Conservation (phyloP, 1,284 basidiomycete genomes). For the Austropuccinia psidii region DNA sequence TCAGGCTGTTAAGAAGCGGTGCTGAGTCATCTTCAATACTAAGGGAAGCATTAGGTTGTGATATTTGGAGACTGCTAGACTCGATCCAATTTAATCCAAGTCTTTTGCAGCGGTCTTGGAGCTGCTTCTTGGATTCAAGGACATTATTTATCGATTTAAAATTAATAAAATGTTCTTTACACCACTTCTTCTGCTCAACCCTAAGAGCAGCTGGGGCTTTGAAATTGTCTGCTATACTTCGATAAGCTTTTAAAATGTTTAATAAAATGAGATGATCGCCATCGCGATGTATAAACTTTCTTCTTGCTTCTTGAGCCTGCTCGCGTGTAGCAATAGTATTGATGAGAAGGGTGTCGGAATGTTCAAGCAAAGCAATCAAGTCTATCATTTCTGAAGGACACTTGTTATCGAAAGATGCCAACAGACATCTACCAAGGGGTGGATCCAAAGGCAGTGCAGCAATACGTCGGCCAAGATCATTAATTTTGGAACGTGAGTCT, state of each 20-base stretch:
- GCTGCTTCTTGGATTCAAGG: conserved; percentile 43
- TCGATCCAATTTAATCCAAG: conserved; percentile 41
- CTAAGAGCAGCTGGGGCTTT: conserved; percentile 34
- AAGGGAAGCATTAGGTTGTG: neutral
- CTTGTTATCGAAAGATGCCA: conserved; percentile 62
- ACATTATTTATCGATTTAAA: conserved; percentile 41
- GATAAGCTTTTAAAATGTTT: conserved; percentile 47
- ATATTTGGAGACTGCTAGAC: neutral
- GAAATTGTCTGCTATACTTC: conserved; percentile 50
- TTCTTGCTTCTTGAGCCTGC: conserved; percentile 55
- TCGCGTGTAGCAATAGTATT: conserved; percentile 40
- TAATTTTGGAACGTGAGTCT: conserved; percentile 56
- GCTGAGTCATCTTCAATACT: conserved; percentile 43
- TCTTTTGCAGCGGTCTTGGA: conserved; percentile 42
- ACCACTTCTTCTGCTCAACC: conserved; percentile 58
- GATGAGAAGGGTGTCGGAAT: conserved; percentile 56
- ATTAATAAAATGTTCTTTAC: conserved; percentile 59
- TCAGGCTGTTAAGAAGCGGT: conserved; percentile 49
- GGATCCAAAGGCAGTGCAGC: conserved; percentile 77
- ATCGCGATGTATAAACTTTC: conserved; percentile 43
- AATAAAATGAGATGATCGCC: conserved; percentile 45
- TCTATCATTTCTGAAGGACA: conserved; percentile 68
- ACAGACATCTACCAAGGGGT: conserved; percentile 63
- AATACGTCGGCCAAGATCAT: conserved; percentile 66
- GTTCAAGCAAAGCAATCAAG: conserved; percentile 65